Conservation (phyloP, 176 grass and related monocot genomes). For the Poa annua region DNA sequence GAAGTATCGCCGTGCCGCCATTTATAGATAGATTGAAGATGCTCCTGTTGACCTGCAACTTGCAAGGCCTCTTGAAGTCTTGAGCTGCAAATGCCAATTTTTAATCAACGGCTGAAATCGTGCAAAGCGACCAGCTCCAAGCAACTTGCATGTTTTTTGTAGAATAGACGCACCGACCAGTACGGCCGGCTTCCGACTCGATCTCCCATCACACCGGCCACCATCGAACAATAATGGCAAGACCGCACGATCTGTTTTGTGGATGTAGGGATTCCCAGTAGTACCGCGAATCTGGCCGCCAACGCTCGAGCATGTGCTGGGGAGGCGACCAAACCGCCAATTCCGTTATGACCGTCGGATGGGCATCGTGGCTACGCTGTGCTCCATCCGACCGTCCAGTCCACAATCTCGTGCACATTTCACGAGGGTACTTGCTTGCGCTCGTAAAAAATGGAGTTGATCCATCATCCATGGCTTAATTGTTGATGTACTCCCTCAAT, state of each 20-base stretch:
- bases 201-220: background rate
- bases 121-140: background rate
- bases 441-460: no score
- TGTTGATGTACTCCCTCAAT: no score
- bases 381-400: background rate
- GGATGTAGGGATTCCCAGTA: background rate
- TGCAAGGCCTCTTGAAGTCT: background rate
- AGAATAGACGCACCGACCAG: conserved; percentile 48
- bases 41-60: conserved; percentile 30
- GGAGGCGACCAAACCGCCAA: conserved; percentile 55
- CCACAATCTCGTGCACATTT: background rate
- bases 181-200: conserved; percentile 38
- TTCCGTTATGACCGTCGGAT: conserved; percentile 39
- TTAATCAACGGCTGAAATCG: background rate
- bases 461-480: no score
- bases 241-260: background rate
- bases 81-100: conserved; percentile 17
- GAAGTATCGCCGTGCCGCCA: conserved; percentile 6
- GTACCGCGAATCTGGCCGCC: conserved; percentile 33
- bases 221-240: background rate
- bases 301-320: background rate
- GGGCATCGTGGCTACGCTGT: background rate
- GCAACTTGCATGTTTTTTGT: conserved; percentile 33
- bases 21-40: conserved; percentile 17
- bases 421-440: no score